Percentiles rank a stretch among this genome's conserved stretches.
phyloP scores from a whole-genome alignment of 2,329 filamentous ascomycete species.

The Cercospora sesami region DNA sequence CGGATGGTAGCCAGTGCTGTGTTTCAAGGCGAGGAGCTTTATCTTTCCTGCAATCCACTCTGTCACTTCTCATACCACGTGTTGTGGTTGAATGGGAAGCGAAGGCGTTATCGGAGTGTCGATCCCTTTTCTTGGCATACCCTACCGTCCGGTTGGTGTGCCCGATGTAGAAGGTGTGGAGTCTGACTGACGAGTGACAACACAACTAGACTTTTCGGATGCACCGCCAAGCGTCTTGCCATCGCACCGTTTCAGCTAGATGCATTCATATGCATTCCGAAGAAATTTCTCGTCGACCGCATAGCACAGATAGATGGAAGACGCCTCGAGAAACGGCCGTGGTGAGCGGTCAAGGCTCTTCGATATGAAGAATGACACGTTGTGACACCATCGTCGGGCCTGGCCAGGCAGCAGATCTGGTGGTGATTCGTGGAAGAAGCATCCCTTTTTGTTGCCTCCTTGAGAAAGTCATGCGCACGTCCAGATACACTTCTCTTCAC shows the following conservation, averaged over 20 bases:
- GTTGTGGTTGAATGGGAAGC: background rate
- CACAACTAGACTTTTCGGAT: background rate
- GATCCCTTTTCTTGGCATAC: background rate
- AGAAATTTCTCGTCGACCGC: background rate
- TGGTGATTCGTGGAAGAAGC: slow-evolving; percentile 2
- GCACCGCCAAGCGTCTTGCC: slow-evolving; percentile 1
- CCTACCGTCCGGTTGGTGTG: background rate
- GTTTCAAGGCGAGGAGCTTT: background rate
- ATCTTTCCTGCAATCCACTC: background rate
- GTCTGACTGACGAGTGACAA: background rate
- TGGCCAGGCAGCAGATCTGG: background rate
- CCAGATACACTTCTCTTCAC: slow-evolving; percentile 1
- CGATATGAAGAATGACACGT: background rate
- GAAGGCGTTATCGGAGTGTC: background rate
- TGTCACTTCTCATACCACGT: background rate
- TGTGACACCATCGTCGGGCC: background rate
- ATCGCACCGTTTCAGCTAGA: slow-evolving; percentile 8
- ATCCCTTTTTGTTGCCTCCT: background rate
- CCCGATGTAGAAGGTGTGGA: slow-evolving; percentile 8
- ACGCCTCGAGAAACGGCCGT: background rate
- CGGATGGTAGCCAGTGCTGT: background rate
- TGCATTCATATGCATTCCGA: background rate
- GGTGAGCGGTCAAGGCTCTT: background rate
- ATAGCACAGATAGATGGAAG: background rate
- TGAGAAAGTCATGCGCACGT: background rate